Conservation (phyloP, 768 basidiomycete species). For the Cystofilobasidium capitatum region DNA sequence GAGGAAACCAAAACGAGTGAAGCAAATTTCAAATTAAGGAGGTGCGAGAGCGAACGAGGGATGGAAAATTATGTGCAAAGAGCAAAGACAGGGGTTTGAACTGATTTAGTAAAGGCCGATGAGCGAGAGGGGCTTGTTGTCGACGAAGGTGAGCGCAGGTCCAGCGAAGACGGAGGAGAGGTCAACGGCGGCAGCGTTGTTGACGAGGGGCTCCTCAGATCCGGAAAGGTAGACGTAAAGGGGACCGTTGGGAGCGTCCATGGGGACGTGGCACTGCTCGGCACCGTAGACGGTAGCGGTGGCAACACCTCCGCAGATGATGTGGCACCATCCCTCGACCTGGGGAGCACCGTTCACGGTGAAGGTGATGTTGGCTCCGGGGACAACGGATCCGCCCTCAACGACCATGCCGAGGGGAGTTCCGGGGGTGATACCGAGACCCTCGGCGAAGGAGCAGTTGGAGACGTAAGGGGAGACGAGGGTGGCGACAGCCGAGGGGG, state of each 20-base stretch:
- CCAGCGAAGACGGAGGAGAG: conserved; percentile 5
- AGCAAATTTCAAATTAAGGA: too few species aligned
- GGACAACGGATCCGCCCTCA: not conserved
- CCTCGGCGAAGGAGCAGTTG: not conserved
- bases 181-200: conserved; percentile 39
- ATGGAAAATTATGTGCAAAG: too few species aligned
- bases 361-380: not conserved
- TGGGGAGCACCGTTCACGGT: not conserved
- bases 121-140: not conserved
- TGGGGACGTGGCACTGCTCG: conserved; percentile 54
- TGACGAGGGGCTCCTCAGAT: conserved; percentile 53
- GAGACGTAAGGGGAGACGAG: conserved; percentile 1
- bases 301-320: conserved; percentile 57
- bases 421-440: not conserved
- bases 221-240: conserved; percentile 63
- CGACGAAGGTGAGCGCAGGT: not conserved
- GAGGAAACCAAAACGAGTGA: too few species aligned
- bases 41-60: too few species aligned
- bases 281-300: conserved; percentile 54
- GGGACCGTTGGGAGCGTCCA: conserved; percentile 48
- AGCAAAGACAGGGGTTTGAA: too few species aligned
- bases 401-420: not conserved
- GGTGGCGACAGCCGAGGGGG: conserved; percentile 20
- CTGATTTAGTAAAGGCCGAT: not conserved
- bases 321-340: conserved; percentile 43